Percentiles rank a stretch among this genome's conserved stretches.
Conservation (phyloP, 1,284 basidiomycete genomes). For the Cryptococcus sp. region DNA sequence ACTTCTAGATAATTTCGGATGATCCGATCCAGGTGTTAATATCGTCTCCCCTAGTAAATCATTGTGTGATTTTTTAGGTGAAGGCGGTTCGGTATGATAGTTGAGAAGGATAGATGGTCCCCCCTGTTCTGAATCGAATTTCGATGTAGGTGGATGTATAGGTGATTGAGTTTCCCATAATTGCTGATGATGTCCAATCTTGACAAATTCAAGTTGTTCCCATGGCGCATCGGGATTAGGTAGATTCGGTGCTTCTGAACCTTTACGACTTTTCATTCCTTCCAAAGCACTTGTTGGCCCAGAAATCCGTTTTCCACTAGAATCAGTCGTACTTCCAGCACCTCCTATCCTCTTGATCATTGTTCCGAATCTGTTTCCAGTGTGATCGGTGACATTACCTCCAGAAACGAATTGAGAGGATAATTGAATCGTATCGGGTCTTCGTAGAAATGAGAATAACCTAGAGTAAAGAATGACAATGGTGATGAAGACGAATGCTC, state of each 20-base stretch:
- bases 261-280: neutral
- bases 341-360: neutral
- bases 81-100: neutral
- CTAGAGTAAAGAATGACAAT: conserved; percentile 33
- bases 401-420: conserved; percentile 24
- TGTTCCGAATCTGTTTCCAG: neutral
- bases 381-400: neutral
- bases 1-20: too few relatives aligned
- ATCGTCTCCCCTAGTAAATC: neutral
- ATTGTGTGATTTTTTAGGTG: neutral
- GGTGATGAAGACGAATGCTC: conserved; percentile 38
- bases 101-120: neutral
- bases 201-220: conserved; percentile 35
- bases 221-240: conserved; percentile 28
- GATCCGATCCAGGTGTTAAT: neutral
- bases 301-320: too few relatives aligned
- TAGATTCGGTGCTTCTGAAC: conserved; percentile 2
- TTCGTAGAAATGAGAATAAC: conserved; percentile 37
- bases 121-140: neutral
- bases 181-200: conserved; percentile 11
- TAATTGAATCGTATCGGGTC: conserved; percentile 42
- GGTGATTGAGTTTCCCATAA: neutral
- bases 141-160: neutral
- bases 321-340: neutral
- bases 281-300: neutral